Evolutionary conservation across 441 rosid species (phyloP).

Genomic region (Euphorbia schlechtendalii): DNA sequence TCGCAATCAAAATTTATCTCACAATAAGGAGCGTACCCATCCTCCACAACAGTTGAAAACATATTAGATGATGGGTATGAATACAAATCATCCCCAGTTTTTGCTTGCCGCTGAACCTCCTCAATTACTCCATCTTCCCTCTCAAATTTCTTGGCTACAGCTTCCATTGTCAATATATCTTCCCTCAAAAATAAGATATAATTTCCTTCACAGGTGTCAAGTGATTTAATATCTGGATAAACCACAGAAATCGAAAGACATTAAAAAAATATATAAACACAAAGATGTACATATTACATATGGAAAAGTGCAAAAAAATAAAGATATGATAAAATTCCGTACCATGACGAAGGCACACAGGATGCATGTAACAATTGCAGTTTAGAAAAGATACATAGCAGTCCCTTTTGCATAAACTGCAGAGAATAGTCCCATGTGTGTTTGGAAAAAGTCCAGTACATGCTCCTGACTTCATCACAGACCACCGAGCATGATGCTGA

Average conservation of each 20-base stretch:
- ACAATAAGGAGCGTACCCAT: conserved; percentile 69
- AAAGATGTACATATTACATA: background rate
- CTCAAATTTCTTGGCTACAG: conserved; percentile 80
- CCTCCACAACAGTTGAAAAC: conserved; percentile 30
- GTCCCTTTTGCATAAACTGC: conserved; percentile 91
- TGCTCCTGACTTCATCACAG: conserved; percentile 56
- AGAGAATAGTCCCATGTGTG: conserved; percentile 56
- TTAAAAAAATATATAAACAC: conserved; percentile 2
- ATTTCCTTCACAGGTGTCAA: conserved; percentile 65
- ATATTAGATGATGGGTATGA: conserved; percentile 38
- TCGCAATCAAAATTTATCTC: conserved; percentile 39
- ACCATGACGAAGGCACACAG: conserved; percentile 95
- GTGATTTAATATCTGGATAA: conserved; percentile 49
- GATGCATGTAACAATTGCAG: conserved; percentile 70
- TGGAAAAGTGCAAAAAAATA: conserved; percentile 2
- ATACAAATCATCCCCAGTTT: conserved; percentile 48
- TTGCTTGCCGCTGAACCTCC: conserved; percentile 31
- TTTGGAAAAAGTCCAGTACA: conserved; percentile 46
- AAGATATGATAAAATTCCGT: conserved; percentile 10
- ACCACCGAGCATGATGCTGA: conserved; percentile 83
- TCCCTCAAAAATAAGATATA: conserved; percentile 68
- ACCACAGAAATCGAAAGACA: conserved; percentile 9
- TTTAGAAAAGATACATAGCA: conserved; percentile 80
- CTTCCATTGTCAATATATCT: conserved; percentile 64
- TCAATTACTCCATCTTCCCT: conserved; percentile 43